Evolutionary conservation across 1,139 yeast species (phyloP), one percentile per base, ranked within the genome.

Genomic region (Lodderomyces orthopsilosis): DNA sequence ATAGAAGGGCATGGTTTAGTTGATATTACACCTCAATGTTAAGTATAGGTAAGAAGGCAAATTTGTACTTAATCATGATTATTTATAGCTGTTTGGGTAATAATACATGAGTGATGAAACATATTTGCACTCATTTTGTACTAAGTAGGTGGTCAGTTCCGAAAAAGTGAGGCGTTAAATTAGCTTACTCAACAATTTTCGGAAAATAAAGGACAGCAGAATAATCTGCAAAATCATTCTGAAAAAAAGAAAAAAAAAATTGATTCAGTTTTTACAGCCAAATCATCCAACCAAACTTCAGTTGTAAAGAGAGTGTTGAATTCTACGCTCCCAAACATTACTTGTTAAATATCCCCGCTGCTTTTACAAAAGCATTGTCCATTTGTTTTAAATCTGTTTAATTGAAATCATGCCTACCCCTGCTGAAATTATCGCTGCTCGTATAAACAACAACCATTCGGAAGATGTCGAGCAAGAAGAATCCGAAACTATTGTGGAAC

Each of bases 351-450:
- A n/a, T 18, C 19, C 52, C 50, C 38, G 50, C 51, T 49, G 52
- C 41, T 44, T 46, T 44, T 44, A 42, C 17, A 6, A 19, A 49
- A 47, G 51, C 52, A 49, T 48, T 48, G 51, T 42, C 51, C 51
- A 46, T 42, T 47, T 42, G 47, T 41, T 34, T 27, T 27, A 6
- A 17, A 19, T 35, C 41, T 42, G 30, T 15, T 6, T 14, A 17
- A 33, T n/a, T 26, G 21, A 8, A 24, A 42, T 21, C 35, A 48
- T 78, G 83, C 69, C 81, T 41, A 71, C 82, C 51, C 84, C 84
- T 44, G 84, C 84, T 53, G 83, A 78, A 63, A 69, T 79, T 47
- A 73, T 79, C 50, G 83, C 78, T 49, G 77, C 78, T 49, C 75
- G 77, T 61, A 70, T 67, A 50, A 70, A 70, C 55, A 70, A 70